Evolutionary conservation across 495 filamentous ascomycete species (phyloP), one percentile per base, ranked within the genome.

Genomic region (Chaetomium fimeti): DNA sequence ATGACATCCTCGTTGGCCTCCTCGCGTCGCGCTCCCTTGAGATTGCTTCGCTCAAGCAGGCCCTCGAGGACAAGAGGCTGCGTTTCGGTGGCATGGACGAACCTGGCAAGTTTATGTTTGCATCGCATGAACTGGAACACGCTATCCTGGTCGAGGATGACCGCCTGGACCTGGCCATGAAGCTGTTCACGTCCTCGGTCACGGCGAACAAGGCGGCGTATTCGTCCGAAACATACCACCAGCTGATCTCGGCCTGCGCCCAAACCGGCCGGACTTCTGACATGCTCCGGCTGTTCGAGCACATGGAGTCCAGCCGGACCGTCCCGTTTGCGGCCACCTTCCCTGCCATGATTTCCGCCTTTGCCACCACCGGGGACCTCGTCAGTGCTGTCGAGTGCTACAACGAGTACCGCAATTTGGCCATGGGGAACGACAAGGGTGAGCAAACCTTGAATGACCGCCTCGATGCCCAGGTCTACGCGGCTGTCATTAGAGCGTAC

Each of bases 361-460:
- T 97, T 71, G 92, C 89, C 51, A 83, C 83, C 32, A 82, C 82
- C 6, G 88, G 91, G 18, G 91, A 98, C 69, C 81, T 98, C 43
- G 80, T 82, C 69, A 93, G 89, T 66, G 95, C 91, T n/a, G 88
- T 96, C 13, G 94, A 98, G 70, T 91, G 91, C 78, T 97, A 96
- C 77, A 91, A 95, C 67, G 91, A 93, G 75, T 98, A 98, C 81
- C 91, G 90, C 71, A 80, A 82, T 13, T 82, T 96, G 18, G 93
- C 91, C 29, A 84, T 94, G 65, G 87, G 87, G 29, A 83, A 94
- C 68, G 89, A 96, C 75, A 83, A 83, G 42, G 92, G 92, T 28
- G 83, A 88, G 51, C 81, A 87, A 61, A 83, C 82, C n/a, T 79
- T 90, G 36, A 82, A 87, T 42, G 83, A 89, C 60, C 87, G 93